Base-by-base conservation (phyloP, 768 basidiomycete species). In the Tricholoma matsutake region DNA sequence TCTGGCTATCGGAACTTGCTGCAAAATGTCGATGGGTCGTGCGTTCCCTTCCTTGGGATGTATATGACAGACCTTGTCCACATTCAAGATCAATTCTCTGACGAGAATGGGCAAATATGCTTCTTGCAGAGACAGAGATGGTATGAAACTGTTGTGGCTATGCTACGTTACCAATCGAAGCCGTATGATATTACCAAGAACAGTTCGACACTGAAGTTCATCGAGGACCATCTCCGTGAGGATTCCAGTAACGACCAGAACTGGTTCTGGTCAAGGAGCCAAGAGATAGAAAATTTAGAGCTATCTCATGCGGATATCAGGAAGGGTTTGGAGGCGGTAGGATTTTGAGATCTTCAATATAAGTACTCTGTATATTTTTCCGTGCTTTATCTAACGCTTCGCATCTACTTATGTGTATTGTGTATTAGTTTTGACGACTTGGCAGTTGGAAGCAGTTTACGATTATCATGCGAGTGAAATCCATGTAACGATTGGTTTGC, bases 21-120 rank as follows among this genome's bases (percentile, higher is more conserved):
- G 41, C 72, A 75, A 57, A 73, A 79, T 39, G 78, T 76, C n/a
- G 78, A 81, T 20, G 80, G 81, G 3, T 80, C 87, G 4, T 88
- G 86, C 65, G 80, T 91, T n/a, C 89, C 88, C 1, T 86, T 86
- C 69, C 77, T 91, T 57, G 78, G 79, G 47, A 83, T 83, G 79
- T 88, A 81, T 72, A 75, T 90, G 43, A 80, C 82, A 20, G 86
- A 85, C 64, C 76, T 90, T 65, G 75, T 80, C 53, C 85, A 83
- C 65, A 79, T 83, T 61, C 73, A 80, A 61, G 82, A 85, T 63
- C 79, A 81, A 65, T 83, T 75, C 71, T 64, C 69, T 35, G 81
- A 84, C 66, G 75, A 74, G 28, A 68, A 69, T 13, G 71, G 67
- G 3, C 65, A 71, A 25, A 79, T 88, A 57, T 81, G 79, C 69